These are phyloP conservation scores for Cryoendolithus antarcticus DNA, from an alignment of 2,329 filamentous ascomycete species.

Conservation along the genomic window DNA sequence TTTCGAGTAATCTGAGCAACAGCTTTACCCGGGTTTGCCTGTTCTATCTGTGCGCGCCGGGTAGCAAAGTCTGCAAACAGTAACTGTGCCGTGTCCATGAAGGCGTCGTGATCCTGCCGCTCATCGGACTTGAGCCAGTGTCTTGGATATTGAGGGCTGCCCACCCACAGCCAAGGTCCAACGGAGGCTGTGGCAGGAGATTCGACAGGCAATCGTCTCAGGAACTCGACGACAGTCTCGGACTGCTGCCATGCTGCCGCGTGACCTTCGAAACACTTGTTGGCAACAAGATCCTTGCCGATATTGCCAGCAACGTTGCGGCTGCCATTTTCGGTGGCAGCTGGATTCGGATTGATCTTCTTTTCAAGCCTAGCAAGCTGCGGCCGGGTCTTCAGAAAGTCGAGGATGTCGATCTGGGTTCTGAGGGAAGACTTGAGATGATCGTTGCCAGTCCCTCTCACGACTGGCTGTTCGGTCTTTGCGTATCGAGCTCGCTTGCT, in stretches of 20 bases:
- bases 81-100: constrained; percentile 42
- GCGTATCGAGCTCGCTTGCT: too few species aligned
- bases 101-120: constrained; percentile 34
- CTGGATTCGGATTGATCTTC: background rate
- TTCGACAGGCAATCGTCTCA: constrained; percentile 55
- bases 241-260: constrained; percentile 47
- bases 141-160: constrained; percentile 39
- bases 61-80: constrained; percentile 41
- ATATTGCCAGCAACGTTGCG: too few species aligned
- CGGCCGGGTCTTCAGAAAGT: constrained; percentile 11
- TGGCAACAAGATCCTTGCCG: constrained; percentile 21
- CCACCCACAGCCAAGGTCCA: constrained; percentile 61
- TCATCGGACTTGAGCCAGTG: constrained; percentile 19
- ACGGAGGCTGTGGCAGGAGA: constrained; percentile 38
- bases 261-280: constrained; percentile 49
- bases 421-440: too few species aligned
- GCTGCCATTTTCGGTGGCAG: background rate
- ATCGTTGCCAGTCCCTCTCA: too few species aligned
- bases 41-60: constrained; percentile 37
- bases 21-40: constrained; percentile 38
- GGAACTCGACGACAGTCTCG: constrained; percentile 54
- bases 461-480: too few species aligned
- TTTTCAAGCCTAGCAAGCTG: constrained; percentile 5
- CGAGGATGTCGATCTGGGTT: constrained; percentile 3
- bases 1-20: constrained; percentile 26